Conservation (phyloP, 192 early-diverging fungal species). For the Linnemannia zychae region DNA sequence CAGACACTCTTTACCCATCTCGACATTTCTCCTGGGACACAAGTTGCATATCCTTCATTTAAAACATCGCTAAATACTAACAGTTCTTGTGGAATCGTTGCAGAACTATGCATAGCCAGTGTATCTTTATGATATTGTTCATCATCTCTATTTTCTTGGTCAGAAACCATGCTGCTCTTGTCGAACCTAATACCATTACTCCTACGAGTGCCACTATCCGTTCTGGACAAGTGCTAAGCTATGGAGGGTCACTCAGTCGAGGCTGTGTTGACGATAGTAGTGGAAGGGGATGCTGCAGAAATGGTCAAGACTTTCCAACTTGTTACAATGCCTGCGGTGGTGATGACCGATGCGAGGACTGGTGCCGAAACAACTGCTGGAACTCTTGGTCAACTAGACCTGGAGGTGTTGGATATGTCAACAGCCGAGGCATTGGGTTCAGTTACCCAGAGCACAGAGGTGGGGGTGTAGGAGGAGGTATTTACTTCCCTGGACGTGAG, state of each 20-base stretch:
- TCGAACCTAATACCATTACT: background rate
- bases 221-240: background rate
- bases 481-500: background rate
- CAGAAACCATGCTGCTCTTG: background rate
- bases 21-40: no score
- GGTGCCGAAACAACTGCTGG: constrained; percentile 16
- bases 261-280: background rate
- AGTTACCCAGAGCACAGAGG: background rate
- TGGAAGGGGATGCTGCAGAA: background rate
- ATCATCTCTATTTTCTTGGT: no score
- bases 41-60: no score
- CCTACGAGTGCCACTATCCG: background rate
- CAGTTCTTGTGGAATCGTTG: no score
- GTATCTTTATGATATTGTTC: no score
- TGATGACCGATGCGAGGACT: background rate
- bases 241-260: background rate
- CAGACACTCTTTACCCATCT: no score
- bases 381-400: background rate
- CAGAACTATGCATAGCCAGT: no score
- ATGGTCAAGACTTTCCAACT: background rate
- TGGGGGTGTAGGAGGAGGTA: background rate
- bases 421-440: background rate
- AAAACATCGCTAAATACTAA: no score
- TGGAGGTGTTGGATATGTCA: background rate
- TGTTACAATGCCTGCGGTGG: background rate